Evolutionary conservation across 1,139 yeast genomes (phyloP).

Genomic region (Wickerhamomyces sp.): DNA sequence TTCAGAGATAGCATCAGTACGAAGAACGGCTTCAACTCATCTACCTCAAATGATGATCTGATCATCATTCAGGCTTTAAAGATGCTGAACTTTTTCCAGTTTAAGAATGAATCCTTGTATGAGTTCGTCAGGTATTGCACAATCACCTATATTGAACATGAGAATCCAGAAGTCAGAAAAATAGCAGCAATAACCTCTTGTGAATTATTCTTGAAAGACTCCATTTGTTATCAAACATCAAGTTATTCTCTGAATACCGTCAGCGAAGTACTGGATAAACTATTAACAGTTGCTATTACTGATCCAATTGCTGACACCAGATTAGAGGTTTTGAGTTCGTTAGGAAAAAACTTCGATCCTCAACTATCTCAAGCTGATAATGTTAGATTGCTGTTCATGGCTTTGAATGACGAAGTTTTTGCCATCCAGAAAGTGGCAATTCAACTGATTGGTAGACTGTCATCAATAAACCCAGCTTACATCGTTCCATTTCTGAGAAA

Average conservation of each 20-base stretch:
- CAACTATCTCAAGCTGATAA: constrained; percentile 93
- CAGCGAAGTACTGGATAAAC: constrained; percentile 74
- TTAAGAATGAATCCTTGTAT: constrained; percentile 69
- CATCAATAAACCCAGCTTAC: constrained; percentile 89
- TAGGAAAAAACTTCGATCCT: constrained; percentile 78
- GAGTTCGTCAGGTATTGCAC: constrained; percentile 87
- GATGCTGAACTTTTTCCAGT: constrained; percentile 71
- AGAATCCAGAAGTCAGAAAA: constrained; percentile 72
- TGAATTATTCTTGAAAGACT: constrained; percentile 71
- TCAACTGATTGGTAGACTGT: constrained; percentile 74
- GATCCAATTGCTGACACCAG: constrained; percentile 86
- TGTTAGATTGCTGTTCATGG: constrained; percentile 78
- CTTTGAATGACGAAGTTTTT: constrained; percentile 87
- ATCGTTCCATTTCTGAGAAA: constrained; percentile 90
- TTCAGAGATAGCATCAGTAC: constrained; percentile 71
- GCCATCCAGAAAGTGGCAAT: constrained; percentile 79
- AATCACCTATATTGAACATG: constrained; percentile 75
- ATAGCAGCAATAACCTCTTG: constrained; percentile 85
- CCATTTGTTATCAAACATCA: constrained; percentile 82
- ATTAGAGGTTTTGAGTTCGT: constrained; percentile 65
- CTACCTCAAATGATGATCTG: constrained; percentile 24
- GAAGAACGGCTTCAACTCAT: constrained; percentile 47
- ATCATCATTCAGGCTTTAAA: constrained; percentile 34
- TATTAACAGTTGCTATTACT: constrained; percentile 81
- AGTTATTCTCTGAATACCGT: constrained; percentile 81